These are phyloP conservation scores for Penicillium sp. DNA, from an alignment of 2,329 filamentous ascomycete genomes.

Conservation along the genomic window DNA sequence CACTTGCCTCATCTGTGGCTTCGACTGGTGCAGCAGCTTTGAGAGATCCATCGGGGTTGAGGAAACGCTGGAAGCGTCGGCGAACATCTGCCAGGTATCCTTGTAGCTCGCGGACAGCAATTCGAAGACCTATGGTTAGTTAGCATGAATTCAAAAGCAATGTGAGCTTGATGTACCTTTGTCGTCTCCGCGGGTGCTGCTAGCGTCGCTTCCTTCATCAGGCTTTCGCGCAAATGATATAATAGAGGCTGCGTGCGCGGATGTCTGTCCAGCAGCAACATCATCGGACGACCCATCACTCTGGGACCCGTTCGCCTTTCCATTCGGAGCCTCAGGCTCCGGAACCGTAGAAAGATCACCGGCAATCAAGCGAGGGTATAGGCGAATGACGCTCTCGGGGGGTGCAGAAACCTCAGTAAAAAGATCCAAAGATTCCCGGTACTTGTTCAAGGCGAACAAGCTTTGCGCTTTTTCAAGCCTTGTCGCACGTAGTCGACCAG, in stretches of 20 bases:
- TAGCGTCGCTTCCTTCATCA: slow-evolving; percentile 41
- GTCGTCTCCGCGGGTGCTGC: slow-evolving; percentile 38
- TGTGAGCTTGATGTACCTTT: slow-evolving; percentile 12
- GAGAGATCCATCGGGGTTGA: slow-evolving; percentile 57
- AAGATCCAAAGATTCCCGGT: slow-evolving; percentile 79
- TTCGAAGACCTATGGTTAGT: slow-evolving; percentile 61
- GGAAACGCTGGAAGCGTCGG: slow-evolving; percentile 59
- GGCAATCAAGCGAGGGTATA: slow-evolving; percentile 81
- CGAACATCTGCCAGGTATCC: slow-evolving; percentile 87
- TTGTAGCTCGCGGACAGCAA: slow-evolving; percentile 77
- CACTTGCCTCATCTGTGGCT: slow-evolving; percentile 41
- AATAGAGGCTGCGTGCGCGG: slow-evolving; percentile 38
- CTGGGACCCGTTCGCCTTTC: slow-evolving; percentile 31
- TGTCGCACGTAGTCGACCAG: slow-evolving; percentile 73
- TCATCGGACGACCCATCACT: slow-evolving; percentile 30
- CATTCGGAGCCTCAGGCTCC: slow-evolving; percentile 42
- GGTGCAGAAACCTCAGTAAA: slow-evolving; percentile 89
- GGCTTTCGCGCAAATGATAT: slow-evolving; percentile 39
- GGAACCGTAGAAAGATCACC: slow-evolving; percentile 70
- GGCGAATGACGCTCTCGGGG: slow-evolving; percentile 77
- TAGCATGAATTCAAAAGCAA: neutral
- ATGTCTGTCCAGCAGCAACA: slow-evolving; percentile 22
- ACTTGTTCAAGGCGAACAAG: slow-evolving; percentile 79
- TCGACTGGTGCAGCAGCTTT: slow-evolving; percentile 34
- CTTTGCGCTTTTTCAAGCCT: slow-evolving; percentile 88